Conservation (phyloP, 2,329 filamentous ascomycete genomes). For the Talaromyces sp. region DNA sequence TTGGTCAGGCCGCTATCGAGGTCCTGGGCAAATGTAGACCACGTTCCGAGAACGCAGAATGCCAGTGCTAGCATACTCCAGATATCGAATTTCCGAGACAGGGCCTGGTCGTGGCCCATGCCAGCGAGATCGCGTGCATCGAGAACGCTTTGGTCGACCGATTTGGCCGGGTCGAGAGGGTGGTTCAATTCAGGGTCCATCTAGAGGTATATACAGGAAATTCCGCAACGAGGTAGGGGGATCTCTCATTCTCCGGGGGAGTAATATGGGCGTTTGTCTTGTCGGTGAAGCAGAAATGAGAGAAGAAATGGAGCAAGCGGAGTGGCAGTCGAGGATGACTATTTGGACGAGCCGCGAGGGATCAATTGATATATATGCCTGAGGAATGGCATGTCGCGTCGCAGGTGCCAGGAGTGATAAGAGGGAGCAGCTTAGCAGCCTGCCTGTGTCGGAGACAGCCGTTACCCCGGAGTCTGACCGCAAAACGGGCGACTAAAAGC, state of each 20-base stretch:
- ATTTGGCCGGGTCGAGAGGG: slow-evolving; percentile 7
- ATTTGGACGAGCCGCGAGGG: neutral
- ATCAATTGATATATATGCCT: neutral
- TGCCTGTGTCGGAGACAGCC: neutral
- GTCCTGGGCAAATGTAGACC: slow-evolving; percentile 52
- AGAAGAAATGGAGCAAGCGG: too few species aligned
- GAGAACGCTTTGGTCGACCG: slow-evolving; percentile 27
- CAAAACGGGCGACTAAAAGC: neutral
- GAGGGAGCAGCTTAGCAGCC: neutral
- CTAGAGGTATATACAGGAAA: neutral
- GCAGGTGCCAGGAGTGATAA: neutral
- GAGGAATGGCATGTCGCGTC: neutral
- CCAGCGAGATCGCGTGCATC: slow-evolving; percentile 38
- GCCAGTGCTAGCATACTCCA: slow-evolving; percentile 55
- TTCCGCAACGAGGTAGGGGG: neutral
- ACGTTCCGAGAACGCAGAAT: slow-evolving; percentile 54
- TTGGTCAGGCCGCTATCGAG: slow-evolving; percentile 48
- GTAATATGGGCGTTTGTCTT: neutral
- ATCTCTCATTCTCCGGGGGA: slow-evolving; percentile 7
- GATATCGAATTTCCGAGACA: slow-evolving; percentile 45
- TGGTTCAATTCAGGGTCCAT: slow-evolving; percentile 4
- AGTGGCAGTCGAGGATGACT: neutral
- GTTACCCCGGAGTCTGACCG: neutral
- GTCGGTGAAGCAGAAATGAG: neutral
- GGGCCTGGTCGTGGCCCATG: slow-evolving; percentile 38